Conservation (phyloP, 2,329 filamentous ascomycete species). For the Dryadomyces quercus-mongolicae region DNA sequence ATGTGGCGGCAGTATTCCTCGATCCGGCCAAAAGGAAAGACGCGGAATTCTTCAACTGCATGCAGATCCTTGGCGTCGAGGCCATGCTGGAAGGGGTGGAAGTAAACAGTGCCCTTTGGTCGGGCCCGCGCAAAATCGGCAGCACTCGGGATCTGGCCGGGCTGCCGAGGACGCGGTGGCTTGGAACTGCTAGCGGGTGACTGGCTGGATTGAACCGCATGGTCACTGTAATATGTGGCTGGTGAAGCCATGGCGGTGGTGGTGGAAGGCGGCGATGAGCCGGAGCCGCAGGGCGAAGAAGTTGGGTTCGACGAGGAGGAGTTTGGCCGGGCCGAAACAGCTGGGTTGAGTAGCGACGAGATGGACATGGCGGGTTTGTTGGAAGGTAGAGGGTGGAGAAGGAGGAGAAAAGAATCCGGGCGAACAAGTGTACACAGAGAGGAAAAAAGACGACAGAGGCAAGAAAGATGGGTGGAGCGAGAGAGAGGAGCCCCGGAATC, state of each 20-base stretch:
- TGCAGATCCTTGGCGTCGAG: constrained; percentile 42
- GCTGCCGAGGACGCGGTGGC: neutral
- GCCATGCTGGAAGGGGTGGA: constrained; percentile 54
- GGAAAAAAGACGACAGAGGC: neutral
- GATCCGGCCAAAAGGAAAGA: constrained; percentile 55
- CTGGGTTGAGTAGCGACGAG: neutral
- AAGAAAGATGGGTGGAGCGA: too few species aligned
- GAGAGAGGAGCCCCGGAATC: neutral
- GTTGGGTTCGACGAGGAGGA: neutral
- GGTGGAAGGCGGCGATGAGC: neutral
- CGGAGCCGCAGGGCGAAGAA: neutral
- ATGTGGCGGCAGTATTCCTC: constrained; percentile 59
- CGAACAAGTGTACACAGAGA: neutral
- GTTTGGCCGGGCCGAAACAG: neutral
- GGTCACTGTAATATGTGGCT: neutral
- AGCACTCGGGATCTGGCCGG: neutral
- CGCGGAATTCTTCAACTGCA: constrained; percentile 49
- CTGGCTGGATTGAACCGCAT: neutral
- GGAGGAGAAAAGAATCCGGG: neutral
- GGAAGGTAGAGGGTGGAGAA: neutral
- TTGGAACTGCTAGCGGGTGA: too few species aligned
- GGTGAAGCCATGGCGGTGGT: neutral
- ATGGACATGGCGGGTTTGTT: neutral
- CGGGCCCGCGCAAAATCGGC: constrained; percentile 8
- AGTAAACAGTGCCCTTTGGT: constrained; percentile 57